Evolutionary conservation across 768 basidiomycete genomes (phyloP).

Genomic region (Daedaleopsis nitida): DNA sequence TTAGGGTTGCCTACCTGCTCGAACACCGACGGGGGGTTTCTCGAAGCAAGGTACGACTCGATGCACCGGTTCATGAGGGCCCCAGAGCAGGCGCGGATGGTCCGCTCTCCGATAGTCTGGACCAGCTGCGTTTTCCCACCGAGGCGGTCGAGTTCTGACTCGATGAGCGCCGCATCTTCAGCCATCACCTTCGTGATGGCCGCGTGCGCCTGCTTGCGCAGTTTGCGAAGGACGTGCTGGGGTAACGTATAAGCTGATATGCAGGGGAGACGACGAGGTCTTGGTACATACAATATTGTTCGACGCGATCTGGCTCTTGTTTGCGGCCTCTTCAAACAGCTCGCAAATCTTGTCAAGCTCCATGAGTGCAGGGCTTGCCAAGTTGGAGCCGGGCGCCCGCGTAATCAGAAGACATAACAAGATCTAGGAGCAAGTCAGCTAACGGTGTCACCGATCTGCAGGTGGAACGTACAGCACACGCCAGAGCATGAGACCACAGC

Average conservation of each 20-base stretch:
- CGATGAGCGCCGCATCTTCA: slow-evolving; percentile 11
- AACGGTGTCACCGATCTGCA: not conserved
- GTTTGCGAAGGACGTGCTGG: slow-evolving; percentile 33
- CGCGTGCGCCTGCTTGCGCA: slow-evolving; percentile 33
- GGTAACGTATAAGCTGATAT: not conserved
- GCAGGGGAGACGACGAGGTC: not conserved
- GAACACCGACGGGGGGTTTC: not conserved
- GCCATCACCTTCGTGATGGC: slow-evolving; percentile 24
- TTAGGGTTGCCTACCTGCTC: slow-evolving; percentile 6
- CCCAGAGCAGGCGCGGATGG: not conserved
- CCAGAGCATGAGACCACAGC: slow-evolving; percentile 69
- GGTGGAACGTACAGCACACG: slow-evolving; percentile 56
- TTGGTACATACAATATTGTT: slow-evolving; percentile 28
- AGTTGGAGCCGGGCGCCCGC: slow-evolving; percentile 37
- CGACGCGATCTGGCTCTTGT: slow-evolving; percentile 25
- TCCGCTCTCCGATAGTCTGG: slow-evolving; percentile 14
- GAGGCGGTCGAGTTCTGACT: slow-evolving; percentile 35
- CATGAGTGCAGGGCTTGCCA: slow-evolving; percentile 37
- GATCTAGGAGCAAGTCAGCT: slow-evolving; percentile 37
- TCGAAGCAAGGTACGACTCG: not conserved
- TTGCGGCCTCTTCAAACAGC: slow-evolving; percentile 32
- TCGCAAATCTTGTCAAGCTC: slow-evolving; percentile 36
- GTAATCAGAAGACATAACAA: slow-evolving; percentile 41
- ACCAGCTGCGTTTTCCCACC: slow-evolving; percentile 35
- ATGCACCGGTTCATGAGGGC: not conserved